Evolutionary conservation across 1,139 yeast genomes (phyloP).

Genomic region (Geotrichum phurueaensis): DNA sequence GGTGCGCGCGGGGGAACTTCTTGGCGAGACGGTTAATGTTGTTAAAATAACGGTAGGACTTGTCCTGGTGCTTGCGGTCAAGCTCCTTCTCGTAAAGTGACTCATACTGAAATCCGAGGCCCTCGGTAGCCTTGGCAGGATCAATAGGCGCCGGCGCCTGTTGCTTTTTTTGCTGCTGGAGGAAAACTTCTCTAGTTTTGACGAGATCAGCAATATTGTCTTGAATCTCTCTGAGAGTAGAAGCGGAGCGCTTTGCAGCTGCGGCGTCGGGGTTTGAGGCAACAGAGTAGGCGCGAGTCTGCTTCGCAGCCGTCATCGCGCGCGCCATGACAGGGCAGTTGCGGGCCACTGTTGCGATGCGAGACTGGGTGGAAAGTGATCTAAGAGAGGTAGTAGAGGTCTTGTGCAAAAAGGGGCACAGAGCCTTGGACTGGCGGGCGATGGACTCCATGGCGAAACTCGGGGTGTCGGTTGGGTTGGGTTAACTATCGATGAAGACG

Average conservation of each 20-base stretch:
- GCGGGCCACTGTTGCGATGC: constrained; percentile 56
- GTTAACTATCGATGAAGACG: background rate
- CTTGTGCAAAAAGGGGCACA: constrained; percentile 76
- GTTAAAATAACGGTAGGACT: constrained; percentile 91
- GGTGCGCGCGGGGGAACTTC: constrained; percentile 90
- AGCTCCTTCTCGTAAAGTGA: constrained; percentile 60
- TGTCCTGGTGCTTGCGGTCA: constrained; percentile 70
- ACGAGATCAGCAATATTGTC: constrained; percentile 12
- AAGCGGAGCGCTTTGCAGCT: constrained; percentile 22
- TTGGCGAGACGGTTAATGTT: constrained; percentile 92
- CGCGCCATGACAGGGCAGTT: constrained; percentile 86
- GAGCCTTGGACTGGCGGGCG: constrained; percentile 67
- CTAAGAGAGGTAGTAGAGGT: constrained; percentile 56
- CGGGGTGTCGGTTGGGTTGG: background rate
- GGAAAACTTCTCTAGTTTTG: constrained; percentile 21
- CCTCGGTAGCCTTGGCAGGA: constrained; percentile 38
- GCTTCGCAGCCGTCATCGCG: constrained; percentile 46
- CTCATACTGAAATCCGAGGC: constrained; percentile 55
- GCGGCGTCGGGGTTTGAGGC: constrained; percentile 36
- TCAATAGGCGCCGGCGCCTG: constrained; percentile 20
- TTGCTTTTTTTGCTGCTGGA: constrained; percentile 14
- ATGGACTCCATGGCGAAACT: constrained; percentile 62
- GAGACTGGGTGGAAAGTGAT: constrained; percentile 25
- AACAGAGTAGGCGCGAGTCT: constrained; percentile 43
- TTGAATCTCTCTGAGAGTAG: constrained; percentile 14